Percentiles rank a stretch among this genome's conserved stretches.
Evolutionary conservation across 108 stramenopile species (phyloP).

Genomic region (Fistulifera pelliculosa): DNA sequence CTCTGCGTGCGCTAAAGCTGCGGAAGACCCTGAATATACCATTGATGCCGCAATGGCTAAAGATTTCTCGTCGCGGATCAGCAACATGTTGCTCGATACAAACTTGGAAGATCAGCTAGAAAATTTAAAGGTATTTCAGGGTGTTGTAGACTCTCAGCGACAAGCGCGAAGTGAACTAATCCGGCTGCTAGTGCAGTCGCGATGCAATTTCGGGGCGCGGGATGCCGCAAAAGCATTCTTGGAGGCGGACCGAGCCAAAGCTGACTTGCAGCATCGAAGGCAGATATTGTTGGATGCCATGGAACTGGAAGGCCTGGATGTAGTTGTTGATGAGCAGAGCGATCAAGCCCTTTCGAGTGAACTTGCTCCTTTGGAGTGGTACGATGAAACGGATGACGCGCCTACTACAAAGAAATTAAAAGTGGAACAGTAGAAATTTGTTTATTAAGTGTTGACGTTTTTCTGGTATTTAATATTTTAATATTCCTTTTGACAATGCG

Average conservation of each 20-base stretch:
- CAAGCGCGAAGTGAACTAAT: slow-evolving; percentile 48
- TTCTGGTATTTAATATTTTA: too few relatives aligned
- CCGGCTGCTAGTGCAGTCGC: slow-evolving; percentile 50
- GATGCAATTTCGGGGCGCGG: slow-evolving; percentile 67
- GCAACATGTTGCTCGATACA: slow-evolving; percentile 56
- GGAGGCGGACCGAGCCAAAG: slow-evolving; percentile 15
- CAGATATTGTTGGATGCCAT: slow-evolving; percentile 60
- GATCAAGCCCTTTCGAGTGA: slow-evolving; percentile 7
- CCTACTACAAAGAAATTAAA: too few relatives aligned
- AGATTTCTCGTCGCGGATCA: slow-evolving; percentile 39
- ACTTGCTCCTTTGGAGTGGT: slow-evolving; percentile 6
- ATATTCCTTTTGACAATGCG: too few relatives aligned
- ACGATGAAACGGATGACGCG: slow-evolving; percentile 6
- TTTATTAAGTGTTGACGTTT: too few relatives aligned
- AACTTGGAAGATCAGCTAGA: slow-evolving; percentile 49
- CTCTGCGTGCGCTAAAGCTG: slow-evolving; percentile 7
- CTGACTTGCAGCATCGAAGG: slow-evolving; percentile 49
- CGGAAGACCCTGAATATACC: slow-evolving; percentile 13
- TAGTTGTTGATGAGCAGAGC: not conserved
- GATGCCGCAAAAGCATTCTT: slow-evolving; percentile 60
- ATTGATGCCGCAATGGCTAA: slow-evolving; percentile 18
- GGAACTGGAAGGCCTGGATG: slow-evolving; percentile 73
- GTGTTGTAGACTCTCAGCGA: slow-evolving; percentile 49
- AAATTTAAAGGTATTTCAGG: slow-evolving; percentile 42
- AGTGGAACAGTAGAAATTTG: too few relatives aligned